Percentiles rank a stretch among this genome's conserved stretches.
These are phyloP conservation scores for Tetrahymena malaccensis DNA, from an alignment of 73 alveolate genomes.

Conservation along the genomic window DNA sequence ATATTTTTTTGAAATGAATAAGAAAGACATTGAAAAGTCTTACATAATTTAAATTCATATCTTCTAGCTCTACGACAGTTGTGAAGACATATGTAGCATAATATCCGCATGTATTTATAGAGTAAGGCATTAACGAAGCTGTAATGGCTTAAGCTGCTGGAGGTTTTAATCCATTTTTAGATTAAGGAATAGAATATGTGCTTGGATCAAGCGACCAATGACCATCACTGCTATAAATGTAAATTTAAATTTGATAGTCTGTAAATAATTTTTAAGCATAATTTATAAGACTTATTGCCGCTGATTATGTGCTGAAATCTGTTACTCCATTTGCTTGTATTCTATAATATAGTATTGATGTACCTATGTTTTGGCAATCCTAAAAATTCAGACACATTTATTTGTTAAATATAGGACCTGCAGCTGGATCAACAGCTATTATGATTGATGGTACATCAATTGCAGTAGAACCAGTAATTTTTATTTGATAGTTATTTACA, in stretches of 20 bases:
- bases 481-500: background rate
- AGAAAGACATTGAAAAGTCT: background rate
- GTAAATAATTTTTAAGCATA: background rate
- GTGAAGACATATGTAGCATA: background rate
- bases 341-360: background rate
- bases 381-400: background rate
- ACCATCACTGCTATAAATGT: background rate
- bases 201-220: background rate
- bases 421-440: background rate
- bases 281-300: background rate
- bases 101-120: background rate
- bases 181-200: background rate
- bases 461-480: background rate
- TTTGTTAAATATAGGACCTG: background rate
- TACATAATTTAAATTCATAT: background rate
- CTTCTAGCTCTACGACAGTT: background rate
- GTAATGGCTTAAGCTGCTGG: background rate
- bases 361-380: background rate
- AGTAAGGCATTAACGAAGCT: background rate
- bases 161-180: background rate
- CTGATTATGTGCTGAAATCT: background rate
- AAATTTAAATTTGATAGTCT: background rate
- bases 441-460: background rate
- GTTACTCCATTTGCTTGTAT: background rate
- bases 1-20: background rate